Conservation (phyloP, 352 stramenopile species). For the Phytophthora cryptogea region DNA sequence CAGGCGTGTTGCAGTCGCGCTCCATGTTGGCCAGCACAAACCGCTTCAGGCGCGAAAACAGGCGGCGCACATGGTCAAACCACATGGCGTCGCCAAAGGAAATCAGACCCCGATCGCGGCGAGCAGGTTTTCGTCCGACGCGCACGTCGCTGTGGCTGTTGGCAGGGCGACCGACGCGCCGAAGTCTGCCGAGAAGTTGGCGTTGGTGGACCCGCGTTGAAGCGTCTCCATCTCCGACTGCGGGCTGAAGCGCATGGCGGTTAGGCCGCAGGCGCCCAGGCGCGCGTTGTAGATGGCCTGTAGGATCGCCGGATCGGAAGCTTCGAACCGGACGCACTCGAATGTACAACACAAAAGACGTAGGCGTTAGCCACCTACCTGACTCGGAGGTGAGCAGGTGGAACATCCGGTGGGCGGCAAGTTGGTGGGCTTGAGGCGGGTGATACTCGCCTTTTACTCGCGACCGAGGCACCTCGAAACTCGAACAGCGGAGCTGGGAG, state of each 20-base stretch:
- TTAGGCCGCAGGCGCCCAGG: constrained; percentile 2
- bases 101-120: constrained; percentile 5
- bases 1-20: constrained; percentile 6
- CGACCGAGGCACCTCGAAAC: not conserved
- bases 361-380: constrained; percentile 7
- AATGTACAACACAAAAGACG: constrained; percentile 1
- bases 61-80: not conserved
- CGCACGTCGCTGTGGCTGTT: not conserved
- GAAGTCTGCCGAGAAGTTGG: constrained; percentile 12
- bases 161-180: not conserved
- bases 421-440: not conserved
- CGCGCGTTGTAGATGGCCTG: constrained; percentile 6
- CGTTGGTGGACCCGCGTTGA: not conserved
- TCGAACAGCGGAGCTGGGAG: not conserved
- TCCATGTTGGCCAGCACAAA: constrained; percentile 12
- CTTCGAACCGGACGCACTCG: constrained; percentile 1
- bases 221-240: constrained; percentile 5
- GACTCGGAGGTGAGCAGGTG: not conserved
- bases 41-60: constrained; percentile 4
- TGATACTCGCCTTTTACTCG: not conserved
- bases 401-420: constrained; percentile 1
- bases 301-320: not conserved
- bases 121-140: constrained; percentile 7
- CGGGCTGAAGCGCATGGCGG: constrained; percentile 9
- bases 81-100: constrained; percentile 3